Evolutionary conservation across 208 protist species (phyloP).

Genomic region (Acanthamoeba castellanii): DNA sequence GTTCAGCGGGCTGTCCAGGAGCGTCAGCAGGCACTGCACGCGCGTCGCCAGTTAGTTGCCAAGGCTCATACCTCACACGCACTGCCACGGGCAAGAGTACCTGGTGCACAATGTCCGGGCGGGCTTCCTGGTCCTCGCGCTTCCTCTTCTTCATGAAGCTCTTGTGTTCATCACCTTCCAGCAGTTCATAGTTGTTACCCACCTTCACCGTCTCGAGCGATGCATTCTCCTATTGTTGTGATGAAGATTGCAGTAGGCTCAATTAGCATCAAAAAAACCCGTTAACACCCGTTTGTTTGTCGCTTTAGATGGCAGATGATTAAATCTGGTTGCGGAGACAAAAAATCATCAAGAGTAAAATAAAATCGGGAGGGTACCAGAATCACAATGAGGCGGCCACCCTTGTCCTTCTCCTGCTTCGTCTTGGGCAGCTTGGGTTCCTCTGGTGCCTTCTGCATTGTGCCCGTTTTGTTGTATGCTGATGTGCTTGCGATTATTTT

Average conservation of each 20-base stretch:
- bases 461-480: neutral
- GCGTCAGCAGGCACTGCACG: conserved; percentile 95
- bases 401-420: conserved; percentile 56
- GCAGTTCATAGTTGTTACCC: conserved; percentile 95
- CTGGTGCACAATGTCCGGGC: conserved; percentile 99
- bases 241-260: neutral
- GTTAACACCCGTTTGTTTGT: neutral
- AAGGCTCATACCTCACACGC: no score
- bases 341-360: neutral
- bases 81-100: conserved; percentile 65
- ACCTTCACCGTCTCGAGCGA: conserved; percentile 87
- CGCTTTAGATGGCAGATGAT: neutral
- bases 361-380: conserved; percentile 11
- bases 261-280: neutral
- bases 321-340: neutral
- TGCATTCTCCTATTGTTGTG: conserved; percentile 23
- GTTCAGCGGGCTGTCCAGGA: conserved; percentile 99
- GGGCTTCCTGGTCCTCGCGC: conserved; percentile 94
- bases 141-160: conserved; percentile 95
- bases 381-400: conserved; percentile 70
- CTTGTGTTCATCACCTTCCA: conserved; percentile 97
- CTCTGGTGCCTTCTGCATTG: conserved; percentile 9
- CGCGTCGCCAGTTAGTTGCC: neutral
- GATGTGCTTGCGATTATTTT: neutral
- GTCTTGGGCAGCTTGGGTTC: conserved; percentile 73